Base-by-base conservation (phyloP, 768 basidiomycete species). In the Clitopilus hobsonii region DNA sequence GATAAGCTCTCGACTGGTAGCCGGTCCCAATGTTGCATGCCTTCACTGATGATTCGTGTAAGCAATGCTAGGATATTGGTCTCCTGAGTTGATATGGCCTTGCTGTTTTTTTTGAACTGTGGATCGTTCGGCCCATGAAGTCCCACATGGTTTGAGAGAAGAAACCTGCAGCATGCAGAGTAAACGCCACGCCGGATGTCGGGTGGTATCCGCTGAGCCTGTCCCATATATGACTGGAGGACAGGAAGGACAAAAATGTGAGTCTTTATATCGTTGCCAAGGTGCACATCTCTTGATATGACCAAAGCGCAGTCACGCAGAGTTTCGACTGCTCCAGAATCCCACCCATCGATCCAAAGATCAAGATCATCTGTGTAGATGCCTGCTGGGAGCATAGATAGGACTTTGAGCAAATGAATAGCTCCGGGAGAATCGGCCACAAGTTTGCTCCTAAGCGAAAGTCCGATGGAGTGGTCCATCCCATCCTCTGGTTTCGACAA, bases 41-140 rank as follows among this genome's bases (percentile, higher is more conserved):
- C 16, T 7, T 7, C 30, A 32, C 7, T 7, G 16, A 32, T 16
- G 7, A 32, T 32, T 7, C 55, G 52, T 45, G 64, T 55, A 27
- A 65, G 54, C 3, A 65, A 52, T 0, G 56, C 51, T 23, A 55
- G 58, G 8, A 63, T 54, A 30, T 63, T 63, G 6, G 29, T 51
- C 18, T 62, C 59, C 49, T 60, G 59, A 1, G 18, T 24, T 16
- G 53, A 36, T 6, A 64, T 13, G 24, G 52, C 49, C 29, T 11
- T 7, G 13, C 28, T 4, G 18, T 41, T 26, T 18, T n/a, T 20
- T 27, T 59, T 55, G 49, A 59, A 62, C 16, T 24, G 25, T 20
- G 48, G 18, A n/a, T 59, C 41, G 29, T 55, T 56, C 29, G 57
- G 52, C 4, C 27, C 26, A 18, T 10, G n/a, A 18, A 18, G 41